A percentile compares a stretch with the other conserved stretches of the same genome.
These are phyloP conservation scores for Bothriochloa decipiens DNA, from an alignment of 176 grass and related monocot species.

Conservation along the genomic window DNA sequence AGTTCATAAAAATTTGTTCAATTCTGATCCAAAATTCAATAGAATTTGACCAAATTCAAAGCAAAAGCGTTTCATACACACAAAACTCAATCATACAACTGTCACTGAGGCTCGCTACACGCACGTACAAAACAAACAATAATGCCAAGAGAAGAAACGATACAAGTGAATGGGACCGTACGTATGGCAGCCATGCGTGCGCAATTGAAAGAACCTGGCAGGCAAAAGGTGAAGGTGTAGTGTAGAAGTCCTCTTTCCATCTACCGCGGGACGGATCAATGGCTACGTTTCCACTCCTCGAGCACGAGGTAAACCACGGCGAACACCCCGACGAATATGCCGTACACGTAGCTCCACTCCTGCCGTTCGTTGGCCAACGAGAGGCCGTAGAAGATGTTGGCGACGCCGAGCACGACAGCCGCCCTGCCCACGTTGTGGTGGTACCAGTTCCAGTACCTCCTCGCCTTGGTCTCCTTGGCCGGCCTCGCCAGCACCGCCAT, in stretches of 20 bases:
- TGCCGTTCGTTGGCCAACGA: conserved; percentile 32
- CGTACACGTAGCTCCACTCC: conserved; percentile 44
- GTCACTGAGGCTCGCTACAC: not conserved
- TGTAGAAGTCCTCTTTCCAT: not conserved
- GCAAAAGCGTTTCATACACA: not conserved
- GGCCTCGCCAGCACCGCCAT: conserved; percentile 36
- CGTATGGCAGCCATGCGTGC: not conserved
- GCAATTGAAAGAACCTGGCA: too few relatives aligned
- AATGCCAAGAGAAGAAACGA: not conserved
- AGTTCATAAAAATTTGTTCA: not conserved
- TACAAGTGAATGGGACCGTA: not conserved
- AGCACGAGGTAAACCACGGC: conserved; percentile 32
- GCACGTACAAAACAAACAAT: not conserved
- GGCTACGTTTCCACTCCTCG: conserved; percentile 46
- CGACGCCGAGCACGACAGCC: conserved; percentile 34
- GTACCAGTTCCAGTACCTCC: conserved; percentile 59
- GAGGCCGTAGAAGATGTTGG: conserved; percentile 48
- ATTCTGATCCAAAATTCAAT: not conserved
- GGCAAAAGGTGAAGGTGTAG: not conserved
- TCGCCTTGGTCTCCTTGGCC: conserved; percentile 35
- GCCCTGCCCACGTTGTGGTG: conserved; percentile 45
- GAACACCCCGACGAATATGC: conserved; percentile 32
- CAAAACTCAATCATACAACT: too few relatives aligned
- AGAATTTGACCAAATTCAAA: not conserved
- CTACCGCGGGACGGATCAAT: not conserved